Evolutionary conservation across 148 eudicot species (phyloP).

Genomic region (Vaccinium macrocarpon): DNA sequence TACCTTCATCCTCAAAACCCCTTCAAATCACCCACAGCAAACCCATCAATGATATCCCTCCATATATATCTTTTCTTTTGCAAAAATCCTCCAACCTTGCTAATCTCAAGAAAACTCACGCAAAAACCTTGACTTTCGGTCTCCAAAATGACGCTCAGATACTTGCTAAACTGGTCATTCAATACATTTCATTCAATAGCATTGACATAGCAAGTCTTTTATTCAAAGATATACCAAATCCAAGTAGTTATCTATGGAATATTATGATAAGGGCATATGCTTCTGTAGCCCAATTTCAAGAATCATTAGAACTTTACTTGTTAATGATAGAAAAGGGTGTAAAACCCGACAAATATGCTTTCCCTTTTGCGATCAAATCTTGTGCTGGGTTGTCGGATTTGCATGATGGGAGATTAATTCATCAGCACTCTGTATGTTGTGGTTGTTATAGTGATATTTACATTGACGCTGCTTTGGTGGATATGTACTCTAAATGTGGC

Average conservation of each 20-base stretch:
- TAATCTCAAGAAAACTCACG: constrained; percentile 10
- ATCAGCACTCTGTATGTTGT: constrained; percentile 2
- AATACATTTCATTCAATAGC: constrained; percentile 11
- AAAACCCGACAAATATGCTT: constrained; percentile 4
- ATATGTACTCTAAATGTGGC: constrained; percentile 18
- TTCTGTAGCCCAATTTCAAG: background rate
- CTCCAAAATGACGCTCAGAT: constrained; percentile 11
- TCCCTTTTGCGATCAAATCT: constrained; percentile 14
- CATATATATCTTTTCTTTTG: background rate
- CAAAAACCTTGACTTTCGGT: constrained; percentile 14
- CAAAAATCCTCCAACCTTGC: background rate
- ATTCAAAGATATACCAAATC: background rate
- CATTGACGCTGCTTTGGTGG: constrained; percentile 19
- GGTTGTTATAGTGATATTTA: constrained; percentile 7
- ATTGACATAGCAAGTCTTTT: background rate
- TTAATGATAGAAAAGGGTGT: constrained; percentile 1
- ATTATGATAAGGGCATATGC: constrained; percentile 18
- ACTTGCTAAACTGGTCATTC: background rate
- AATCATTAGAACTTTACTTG: background rate
- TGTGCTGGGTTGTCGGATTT: constrained; percentile 11
- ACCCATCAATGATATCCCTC: background rate
- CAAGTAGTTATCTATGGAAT: constrained; percentile 12
- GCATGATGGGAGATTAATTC: background rate
- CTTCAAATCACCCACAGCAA: background rate
- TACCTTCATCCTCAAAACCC: background rate